A percentile compares a stretch with the other conserved stretches of the same genome.
phyloP scores from a whole-genome alignment of 257 asterid species.

The Solanum dulcamara region DNA sequence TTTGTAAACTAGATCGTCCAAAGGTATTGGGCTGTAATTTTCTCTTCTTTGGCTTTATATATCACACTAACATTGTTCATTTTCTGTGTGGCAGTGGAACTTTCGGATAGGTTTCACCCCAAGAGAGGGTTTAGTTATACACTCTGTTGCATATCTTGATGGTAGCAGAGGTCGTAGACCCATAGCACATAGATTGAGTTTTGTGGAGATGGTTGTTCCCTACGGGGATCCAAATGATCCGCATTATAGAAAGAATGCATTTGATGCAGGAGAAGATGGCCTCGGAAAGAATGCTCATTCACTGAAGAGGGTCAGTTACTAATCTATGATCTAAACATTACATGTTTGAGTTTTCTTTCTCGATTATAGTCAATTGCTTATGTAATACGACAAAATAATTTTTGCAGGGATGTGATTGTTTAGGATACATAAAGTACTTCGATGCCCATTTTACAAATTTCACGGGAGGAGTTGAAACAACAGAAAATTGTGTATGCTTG shows the following conservation, averaged over 20 bases:
- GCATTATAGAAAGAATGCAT: constrained; percentile 92
- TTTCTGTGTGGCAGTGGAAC: constrained; percentile 61
- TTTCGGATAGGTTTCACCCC: constrained; percentile 94
- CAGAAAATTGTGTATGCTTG: constrained; percentile 90
- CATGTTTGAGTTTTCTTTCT: background rate
- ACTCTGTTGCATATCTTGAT: constrained; percentile 95
- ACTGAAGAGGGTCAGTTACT: constrained; percentile 59
- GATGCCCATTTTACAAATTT: constrained; percentile 89
- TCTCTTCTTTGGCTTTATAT: background rate
- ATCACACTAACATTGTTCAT: background rate
- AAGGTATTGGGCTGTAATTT: no score
- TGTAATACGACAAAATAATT: background rate
- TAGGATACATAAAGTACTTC: constrained; percentile 77
- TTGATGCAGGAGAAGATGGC: constrained; percentile 99
- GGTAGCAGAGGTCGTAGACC: constrained; percentile 97
- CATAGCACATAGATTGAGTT: constrained; percentile 93
- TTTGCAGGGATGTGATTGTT: constrained; percentile 92
- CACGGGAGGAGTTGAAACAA: constrained; percentile 94
- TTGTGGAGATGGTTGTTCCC: constrained; percentile 99
- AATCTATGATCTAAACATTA: background rate
- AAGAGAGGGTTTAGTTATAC: constrained; percentile 90
- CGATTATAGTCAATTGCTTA: background rate
- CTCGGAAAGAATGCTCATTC: constrained; percentile 95
- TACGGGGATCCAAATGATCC: constrained; percentile 99
- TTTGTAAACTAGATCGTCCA: background rate